Base-by-base conservation (phyloP, 2,329 filamentous ascomycete species). In the Calonectria fujianensis region DNA sequence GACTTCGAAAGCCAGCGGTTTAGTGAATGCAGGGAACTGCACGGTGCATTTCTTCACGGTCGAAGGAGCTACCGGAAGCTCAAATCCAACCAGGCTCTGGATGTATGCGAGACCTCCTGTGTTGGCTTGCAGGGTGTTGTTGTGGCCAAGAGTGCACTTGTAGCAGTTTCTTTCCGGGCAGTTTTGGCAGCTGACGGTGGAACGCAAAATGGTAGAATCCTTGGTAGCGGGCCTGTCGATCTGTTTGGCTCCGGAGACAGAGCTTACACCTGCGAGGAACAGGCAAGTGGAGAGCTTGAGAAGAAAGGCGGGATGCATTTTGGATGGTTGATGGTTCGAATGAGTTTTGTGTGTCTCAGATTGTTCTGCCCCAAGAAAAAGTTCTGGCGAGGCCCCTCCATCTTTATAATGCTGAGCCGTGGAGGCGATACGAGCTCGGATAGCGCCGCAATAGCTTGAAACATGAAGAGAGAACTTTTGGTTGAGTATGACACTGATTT, bases 191-290 rank as follows among this genome's bases (percentile, higher is more conserved):
- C 51, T 52, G n/a, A 51, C 52, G 24, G 70, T 72, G 32, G 70
- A 72, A 32, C 70, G 70, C 29, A 67, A 48, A 64, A 72, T 68
- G n/a, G 70, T 72, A 3, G 70, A 72, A 35, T 72, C 70, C 29
- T 72, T 72, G 16, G 32, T 50, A 1, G 70, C 70, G 4, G 70
- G 70, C 6, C 70, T 32, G 24, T 66, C 63, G 39, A 67, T 66
- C 41, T 72, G 51, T n/a, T 48, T 51, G 8, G 63, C 70, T 32
- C 59, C 51, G 8, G 63, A 35, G 27, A 57, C 63, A 32, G 61
- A 48, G 20, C 29, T 29, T 4, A 50, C 41, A 10, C 41, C 41
- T 4, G 31, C 9, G 20, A 65, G 39, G 31, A 41, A 65, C 4
- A 65, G 27, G 37, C 32, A 54, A 41, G 29, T 11, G 18, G 32